Percentiles rank a stretch among this genome's conserved stretches.
Evolutionary conservation across 1,284 basidiomycete species (phyloP).

Genomic region (Ceraceosorus guamensis): DNA sequence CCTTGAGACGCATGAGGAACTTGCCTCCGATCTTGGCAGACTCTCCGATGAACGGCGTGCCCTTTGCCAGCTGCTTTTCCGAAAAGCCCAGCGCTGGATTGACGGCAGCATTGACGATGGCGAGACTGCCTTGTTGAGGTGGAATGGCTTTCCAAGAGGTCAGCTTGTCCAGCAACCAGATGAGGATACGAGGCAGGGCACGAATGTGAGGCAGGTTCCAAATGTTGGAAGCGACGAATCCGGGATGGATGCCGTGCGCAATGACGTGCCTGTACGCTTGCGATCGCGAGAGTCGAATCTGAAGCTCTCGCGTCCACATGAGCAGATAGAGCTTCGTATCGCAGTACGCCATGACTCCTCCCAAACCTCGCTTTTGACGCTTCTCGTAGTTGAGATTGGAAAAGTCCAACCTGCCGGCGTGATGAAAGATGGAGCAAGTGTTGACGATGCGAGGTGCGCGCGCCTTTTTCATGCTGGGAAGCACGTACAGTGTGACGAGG

Average conservation of each 20-base stretch:
- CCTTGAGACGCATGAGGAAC: constrained; percentile 24
- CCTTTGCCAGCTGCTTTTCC: constrained; percentile 2
- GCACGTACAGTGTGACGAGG: constrained; percentile 27
- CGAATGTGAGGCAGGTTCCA: constrained; percentile 21
- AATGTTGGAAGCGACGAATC: constrained; percentile 27
- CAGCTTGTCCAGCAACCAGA: constrained; percentile 2
- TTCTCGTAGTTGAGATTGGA: constrained; percentile 34
- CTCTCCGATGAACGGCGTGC: constrained; percentile 12
- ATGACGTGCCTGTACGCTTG: constrained; percentile 32
- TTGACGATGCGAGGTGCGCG: constrained; percentile 29
- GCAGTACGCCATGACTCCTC: constrained; percentile 30
- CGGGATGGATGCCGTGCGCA: constrained; percentile 31
- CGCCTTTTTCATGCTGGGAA: constrained; percentile 21
- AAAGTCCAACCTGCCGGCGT: constrained; percentile 29
- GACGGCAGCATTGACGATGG: constrained; percentile 24
- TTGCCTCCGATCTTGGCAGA: constrained; percentile 26
- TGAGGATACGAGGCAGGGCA: neutral
- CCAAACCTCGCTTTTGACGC: constrained; percentile 11
- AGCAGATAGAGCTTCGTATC: constrained; percentile 25
- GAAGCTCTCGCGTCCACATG: constrained; percentile 37
- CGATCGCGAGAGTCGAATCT: constrained; percentile 22
- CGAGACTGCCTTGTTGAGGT: constrained; percentile 22
- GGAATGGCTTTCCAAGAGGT: constrained; percentile 13
- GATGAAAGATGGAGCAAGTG: constrained; percentile 34
- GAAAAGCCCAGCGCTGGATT: constrained; percentile 24